These are phyloP conservation scores for Panus rudis DNA, from an alignment of 768 basidiomycete genomes.

Conservation along the genomic window DNA sequence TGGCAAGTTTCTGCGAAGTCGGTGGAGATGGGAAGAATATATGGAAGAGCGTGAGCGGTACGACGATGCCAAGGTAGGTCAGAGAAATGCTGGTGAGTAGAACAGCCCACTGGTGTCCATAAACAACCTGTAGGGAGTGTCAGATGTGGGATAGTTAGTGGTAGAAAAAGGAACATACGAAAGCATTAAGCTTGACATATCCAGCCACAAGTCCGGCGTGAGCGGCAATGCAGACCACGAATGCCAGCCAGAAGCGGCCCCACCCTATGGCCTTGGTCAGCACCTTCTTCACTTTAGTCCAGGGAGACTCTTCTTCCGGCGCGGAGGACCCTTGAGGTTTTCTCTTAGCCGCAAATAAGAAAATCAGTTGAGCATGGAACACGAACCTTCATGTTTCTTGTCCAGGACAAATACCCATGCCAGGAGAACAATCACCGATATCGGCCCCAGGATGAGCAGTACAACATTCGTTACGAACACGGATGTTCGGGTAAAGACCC, in stretches of 20 bases:
- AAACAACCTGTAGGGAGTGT: constrained; percentile 42
- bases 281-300: constrained; percentile 21
- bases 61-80: constrained; percentile 41
- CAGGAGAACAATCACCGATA: constrained; percentile 41
- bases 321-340: no score
- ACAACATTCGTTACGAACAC: constrained; percentile 53
- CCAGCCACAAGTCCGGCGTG: constrained; percentile 43
- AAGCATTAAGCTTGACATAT: constrained; percentile 54
- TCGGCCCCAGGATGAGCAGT: constrained; percentile 56
- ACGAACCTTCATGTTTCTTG: constrained; percentile 15
- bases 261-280: constrained; percentile 37
- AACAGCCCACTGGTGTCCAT: constrained; percentile 50
- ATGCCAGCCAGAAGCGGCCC: constrained; percentile 56
- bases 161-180: constrained; percentile 36
- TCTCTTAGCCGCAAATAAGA: no score
- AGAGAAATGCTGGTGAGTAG: constrained; percentile 42
- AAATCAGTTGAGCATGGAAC: neutral
- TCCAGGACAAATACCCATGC: constrained; percentile 25
- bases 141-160: neutral
- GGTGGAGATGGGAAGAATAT: constrained; percentile 23
- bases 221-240: constrained; percentile 37
- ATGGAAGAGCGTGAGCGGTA: constrained; percentile 31
- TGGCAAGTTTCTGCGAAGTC: constrained; percentile 42
- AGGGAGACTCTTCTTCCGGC: constrained; percentile 4
- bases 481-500: constrained; percentile 46